These are phyloP conservation scores for Cutaneotrichosporon mucoides DNA, from an alignment of 1,284 basidiomycete genomes.

Conservation along the genomic window DNA sequence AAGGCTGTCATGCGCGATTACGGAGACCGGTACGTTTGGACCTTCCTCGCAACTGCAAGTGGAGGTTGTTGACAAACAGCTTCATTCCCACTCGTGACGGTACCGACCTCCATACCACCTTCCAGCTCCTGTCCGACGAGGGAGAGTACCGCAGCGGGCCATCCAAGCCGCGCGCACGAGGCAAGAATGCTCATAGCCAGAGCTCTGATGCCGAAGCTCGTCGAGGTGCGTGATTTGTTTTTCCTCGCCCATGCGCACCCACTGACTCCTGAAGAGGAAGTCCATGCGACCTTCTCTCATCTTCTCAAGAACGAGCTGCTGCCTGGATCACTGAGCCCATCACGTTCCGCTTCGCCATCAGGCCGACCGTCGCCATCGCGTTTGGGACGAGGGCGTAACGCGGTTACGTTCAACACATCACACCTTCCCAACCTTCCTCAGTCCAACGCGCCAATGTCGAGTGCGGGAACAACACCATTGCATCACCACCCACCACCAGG, in stretches of 20 bases:
- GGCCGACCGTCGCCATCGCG: constrained; percentile 23
- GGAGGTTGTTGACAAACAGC: constrained; percentile 26
- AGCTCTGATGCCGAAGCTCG: constrained; percentile 48
- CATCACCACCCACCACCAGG: constrained; percentile 46
- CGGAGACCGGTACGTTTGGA: constrained; percentile 46
- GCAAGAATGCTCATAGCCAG: constrained; percentile 38
- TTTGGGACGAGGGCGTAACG: constrained; percentile 26
- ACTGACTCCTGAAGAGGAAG: constrained; percentile 48
- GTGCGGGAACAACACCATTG: constrained; percentile 39
- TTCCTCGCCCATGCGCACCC: background rate
- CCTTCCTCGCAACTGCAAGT: background rate
- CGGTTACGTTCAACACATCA: constrained; percentile 19
- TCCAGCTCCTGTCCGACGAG: constrained; percentile 51
- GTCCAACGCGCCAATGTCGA: constrained; percentile 27
- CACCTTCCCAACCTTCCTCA: constrained; percentile 14
- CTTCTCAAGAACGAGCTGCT: constrained; percentile 55
- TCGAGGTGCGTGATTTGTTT: constrained; percentile 33
- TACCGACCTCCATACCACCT: constrained; percentile 52
- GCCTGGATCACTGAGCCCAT: constrained; percentile 33
- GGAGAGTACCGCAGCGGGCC: constrained; percentile 19
- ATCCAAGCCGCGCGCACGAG: constrained; percentile 33
- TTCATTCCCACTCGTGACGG: constrained; percentile 56
- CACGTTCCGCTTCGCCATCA: constrained; percentile 22
- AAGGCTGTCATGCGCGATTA: constrained; percentile 44
- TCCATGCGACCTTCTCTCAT: constrained; percentile 54